Evolutionary conservation across 2,329 filamentous ascomycete genomes (phyloP).

Genomic region (Sporothrix brasiliensis): DNA sequence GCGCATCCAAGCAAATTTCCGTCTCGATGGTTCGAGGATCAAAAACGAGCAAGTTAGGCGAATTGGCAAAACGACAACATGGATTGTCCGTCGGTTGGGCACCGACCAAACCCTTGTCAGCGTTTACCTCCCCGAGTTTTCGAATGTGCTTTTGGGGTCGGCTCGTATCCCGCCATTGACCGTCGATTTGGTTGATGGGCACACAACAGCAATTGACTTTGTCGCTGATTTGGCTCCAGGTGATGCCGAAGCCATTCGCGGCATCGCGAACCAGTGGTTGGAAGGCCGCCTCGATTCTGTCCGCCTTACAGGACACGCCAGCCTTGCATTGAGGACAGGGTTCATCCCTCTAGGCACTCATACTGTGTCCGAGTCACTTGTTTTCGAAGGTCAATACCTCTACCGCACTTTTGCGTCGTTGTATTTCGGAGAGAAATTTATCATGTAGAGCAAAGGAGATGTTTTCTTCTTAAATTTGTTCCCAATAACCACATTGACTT

Average conservation of each 20-base stretch:
- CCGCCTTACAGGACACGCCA: slow-evolving; percentile 71
- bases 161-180: slow-evolving; percentile 75
- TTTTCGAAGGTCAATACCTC: slow-evolving; percentile 81
- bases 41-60: slow-evolving; percentile 69
- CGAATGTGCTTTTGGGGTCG: slow-evolving; percentile 73
- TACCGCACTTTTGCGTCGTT: slow-evolving; percentile 64
- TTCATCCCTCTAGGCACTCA: slow-evolving; percentile 79
- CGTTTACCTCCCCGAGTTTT: slow-evolving; percentile 82
- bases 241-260: slow-evolving; percentile 73
- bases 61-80: slow-evolving; percentile 76
- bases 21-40: slow-evolving; percentile 77
- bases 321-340: slow-evolving; percentile 76
- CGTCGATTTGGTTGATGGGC: slow-evolving; percentile 75
- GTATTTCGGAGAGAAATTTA: slow-evolving; percentile 63
- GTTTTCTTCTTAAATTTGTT: not conserved
- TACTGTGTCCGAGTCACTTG: slow-evolving; percentile 70
- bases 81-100: slow-evolving; percentile 75
- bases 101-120: slow-evolving; percentile 71
- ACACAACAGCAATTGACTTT: slow-evolving; percentile 77
- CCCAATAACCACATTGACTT: no score
- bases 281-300: slow-evolving; percentile 74
- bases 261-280: slow-evolving; percentile 85
- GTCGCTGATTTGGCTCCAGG: slow-evolving; percentile 75
- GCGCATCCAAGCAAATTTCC: slow-evolving; percentile 79
- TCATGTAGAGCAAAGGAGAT: slow-evolving; percentile 41